These are phyloP conservation scores for Aureobasidium uvarum DNA, from an alignment of 2,329 filamentous ascomycete genomes.

Conservation along the genomic window DNA sequence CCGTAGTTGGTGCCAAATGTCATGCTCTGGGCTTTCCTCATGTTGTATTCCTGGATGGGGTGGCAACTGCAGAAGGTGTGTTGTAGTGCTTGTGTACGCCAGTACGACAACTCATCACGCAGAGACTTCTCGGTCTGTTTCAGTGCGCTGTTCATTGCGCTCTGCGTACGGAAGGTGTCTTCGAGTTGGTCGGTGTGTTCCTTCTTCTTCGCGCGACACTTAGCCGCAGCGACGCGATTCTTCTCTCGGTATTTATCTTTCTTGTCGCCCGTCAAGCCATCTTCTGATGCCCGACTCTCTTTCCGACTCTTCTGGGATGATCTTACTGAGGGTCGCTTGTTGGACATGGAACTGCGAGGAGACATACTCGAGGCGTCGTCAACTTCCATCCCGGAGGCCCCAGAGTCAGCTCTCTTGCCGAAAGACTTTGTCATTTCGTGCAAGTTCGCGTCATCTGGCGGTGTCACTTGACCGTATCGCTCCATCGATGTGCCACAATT, in stretches of 20 bases:
- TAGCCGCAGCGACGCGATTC: slow-evolving; percentile 70
- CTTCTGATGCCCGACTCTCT: slow-evolving; percentile 32
- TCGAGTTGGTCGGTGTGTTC: slow-evolving; percentile 55
- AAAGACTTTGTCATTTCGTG: neutral
- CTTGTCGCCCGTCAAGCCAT: slow-evolving; percentile 39
- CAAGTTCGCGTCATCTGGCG: slow-evolving; percentile 36
- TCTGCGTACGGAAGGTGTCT: slow-evolving; percentile 43
- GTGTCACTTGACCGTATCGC: slow-evolving; percentile 42
- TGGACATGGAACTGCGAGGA: slow-evolving; percentile 6
- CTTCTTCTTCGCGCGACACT: slow-evolving; percentile 69
- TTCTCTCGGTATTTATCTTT: slow-evolving; percentile 63
- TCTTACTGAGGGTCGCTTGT: neutral
- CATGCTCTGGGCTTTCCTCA: slow-evolving; percentile 32
- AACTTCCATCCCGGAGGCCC: neutral
- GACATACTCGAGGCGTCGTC: neutral
- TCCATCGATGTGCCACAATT: neutral
- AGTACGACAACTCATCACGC: slow-evolving; percentile 37
- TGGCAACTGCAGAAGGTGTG: slow-evolving; percentile 39
- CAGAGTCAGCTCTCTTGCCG: slow-evolving; percentile 12
- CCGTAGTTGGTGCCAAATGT: slow-evolving; percentile 1
- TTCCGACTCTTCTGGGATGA: slow-evolving; percentile 16
- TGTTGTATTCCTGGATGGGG: slow-evolving; percentile 38
- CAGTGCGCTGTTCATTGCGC: slow-evolving; percentile 36
- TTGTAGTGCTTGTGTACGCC: slow-evolving; percentile 37
- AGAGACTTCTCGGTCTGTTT: slow-evolving; percentile 37